phyloP scores from a whole-genome alignment of 2,329 filamentous ascomycete species.

The Penicillium sp. region DNA sequence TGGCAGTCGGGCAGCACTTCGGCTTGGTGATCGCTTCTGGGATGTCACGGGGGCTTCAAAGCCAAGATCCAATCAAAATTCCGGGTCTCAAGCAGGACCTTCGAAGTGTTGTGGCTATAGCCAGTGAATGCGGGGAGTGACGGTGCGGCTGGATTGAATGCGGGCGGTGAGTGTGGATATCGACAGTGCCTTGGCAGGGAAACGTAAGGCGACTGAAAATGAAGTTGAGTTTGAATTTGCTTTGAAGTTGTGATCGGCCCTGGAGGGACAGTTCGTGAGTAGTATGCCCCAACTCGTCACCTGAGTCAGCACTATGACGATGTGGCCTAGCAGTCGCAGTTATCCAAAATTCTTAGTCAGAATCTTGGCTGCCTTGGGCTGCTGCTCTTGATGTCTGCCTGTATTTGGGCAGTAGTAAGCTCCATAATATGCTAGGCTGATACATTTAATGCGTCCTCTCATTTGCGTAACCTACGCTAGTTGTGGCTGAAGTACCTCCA shows the following conservation, averaged over 20 bases:
- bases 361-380: not conserved
- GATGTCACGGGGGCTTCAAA: not conserved
- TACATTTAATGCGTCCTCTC: not conserved
- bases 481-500: constrained; percentile 1
- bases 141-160: constrained; percentile 2
- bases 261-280: constrained; percentile 5
- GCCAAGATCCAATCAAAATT: not conserved
- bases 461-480: not conserved
- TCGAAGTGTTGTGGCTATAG: constrained; percentile 1
- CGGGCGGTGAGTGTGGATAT: not conserved
- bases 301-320: constrained; percentile 15
- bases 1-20: constrained; percentile 17
- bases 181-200: not conserved
- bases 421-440: constrained; percentile 1
- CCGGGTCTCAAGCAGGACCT: not conserved
- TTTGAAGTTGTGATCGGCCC: not conserved
- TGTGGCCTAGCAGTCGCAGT: not conserved
- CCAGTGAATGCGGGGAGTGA: constrained; percentile 26
- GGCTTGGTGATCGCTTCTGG: not conserved
- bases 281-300: constrained; percentile 7
- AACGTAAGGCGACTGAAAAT: not conserved
- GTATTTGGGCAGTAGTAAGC: not conserved
- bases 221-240: not conserved
- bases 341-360: too few relatives aligned
- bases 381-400: not conserved